Conservation (phyloP, 176 grass and related monocot genomes). For the Bonia amplexicaulis region DNA sequence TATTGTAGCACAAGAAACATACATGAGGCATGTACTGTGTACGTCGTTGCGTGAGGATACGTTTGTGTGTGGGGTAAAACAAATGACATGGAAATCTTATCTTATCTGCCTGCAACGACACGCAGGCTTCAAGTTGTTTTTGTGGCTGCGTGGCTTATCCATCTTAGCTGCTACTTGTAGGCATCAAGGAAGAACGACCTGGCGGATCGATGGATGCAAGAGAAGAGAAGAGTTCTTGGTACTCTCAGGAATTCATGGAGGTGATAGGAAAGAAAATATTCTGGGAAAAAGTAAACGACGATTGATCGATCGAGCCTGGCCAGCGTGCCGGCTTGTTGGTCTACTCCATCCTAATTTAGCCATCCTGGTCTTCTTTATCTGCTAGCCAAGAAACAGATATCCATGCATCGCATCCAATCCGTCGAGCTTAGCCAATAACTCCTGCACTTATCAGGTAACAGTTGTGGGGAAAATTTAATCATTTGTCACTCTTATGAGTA, state of each 20-base stretch:
- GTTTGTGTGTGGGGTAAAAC: slow-evolving; percentile 17
- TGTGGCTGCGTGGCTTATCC: slow-evolving; percentile 38
- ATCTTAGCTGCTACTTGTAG: neutral
- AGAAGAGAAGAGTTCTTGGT: slow-evolving; percentile 4
- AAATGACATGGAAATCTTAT: slow-evolving; percentile 33
- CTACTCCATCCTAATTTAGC: neutral
- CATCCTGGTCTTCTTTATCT: neutral
- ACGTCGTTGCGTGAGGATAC: neutral
- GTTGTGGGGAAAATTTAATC: too few species aligned
- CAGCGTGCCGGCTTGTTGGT: neutral
- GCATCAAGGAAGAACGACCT: neutral
- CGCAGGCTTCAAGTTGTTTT: slow-evolving; percentile 33
- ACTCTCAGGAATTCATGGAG: neutral
- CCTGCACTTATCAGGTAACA: slow-evolving; percentile 28
- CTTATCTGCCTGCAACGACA: slow-evolving; percentile 15
- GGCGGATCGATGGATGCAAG: neutral
- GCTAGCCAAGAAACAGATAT: slow-evolving; percentile 14
- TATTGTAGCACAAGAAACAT: too few species aligned
- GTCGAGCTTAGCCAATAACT: slow-evolving; percentile 45
- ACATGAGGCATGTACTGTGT: too few species aligned
- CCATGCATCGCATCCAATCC: neutral
- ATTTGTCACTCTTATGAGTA: too few species aligned
- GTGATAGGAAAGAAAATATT: slow-evolving; percentile 34
- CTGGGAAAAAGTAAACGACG: slow-evolving; percentile 30
- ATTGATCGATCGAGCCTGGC: neutral